Evolutionary conservation across 768 basidiomycete genomes (phyloP).

Genomic region (Amanita rimosa): DNA sequence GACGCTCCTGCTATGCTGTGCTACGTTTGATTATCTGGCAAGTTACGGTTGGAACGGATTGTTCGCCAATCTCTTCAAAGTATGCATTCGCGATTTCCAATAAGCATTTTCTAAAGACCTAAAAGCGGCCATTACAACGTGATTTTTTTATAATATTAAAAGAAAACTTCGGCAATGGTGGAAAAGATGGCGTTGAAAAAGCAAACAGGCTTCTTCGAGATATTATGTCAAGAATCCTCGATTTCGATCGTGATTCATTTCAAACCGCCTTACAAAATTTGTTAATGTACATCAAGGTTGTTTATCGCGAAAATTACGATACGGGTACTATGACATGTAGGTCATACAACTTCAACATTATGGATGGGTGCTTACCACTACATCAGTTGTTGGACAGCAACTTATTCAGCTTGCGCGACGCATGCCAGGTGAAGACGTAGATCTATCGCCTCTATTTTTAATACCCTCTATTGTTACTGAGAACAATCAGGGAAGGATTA

Average conservation of each 20-base stretch:
- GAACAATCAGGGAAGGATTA: constrained; percentile 45
- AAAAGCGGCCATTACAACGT: constrained; percentile 31
- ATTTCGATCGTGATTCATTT: constrained; percentile 38
- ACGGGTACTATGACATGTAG: constrained; percentile 44
- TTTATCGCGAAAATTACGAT: constrained; percentile 43
- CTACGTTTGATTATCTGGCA: constrained; percentile 1
- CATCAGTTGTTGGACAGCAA: constrained; percentile 46
- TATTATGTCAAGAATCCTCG: constrained; percentile 33
- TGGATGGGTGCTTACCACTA: background rate
- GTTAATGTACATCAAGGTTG: constrained; percentile 41
- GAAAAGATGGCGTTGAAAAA: constrained; percentile 19
- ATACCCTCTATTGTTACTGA: constrained; percentile 43
- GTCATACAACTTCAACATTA: constrained; percentile 11
- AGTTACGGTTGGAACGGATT: constrained; percentile 52
- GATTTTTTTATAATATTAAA: constrained; percentile 45
- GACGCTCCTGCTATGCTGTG: background rate
- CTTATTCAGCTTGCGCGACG: constrained; percentile 44
- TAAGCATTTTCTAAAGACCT: background rate
- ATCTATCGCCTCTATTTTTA: constrained; percentile 44
- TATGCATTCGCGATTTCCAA: constrained; percentile 12
- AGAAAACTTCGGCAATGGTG: constrained; percentile 29
- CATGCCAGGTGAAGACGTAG: constrained; percentile 39
- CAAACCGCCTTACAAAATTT: constrained; percentile 49
- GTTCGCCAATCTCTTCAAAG: constrained; percentile 48
- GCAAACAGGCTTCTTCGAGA: constrained; percentile 50